A percentile compares a stretch with the other conserved stretches of the same genome.
phyloP scores from a whole-genome alignment of 139 green algal genomes.

The Volvox reticuliferus region DNA sequence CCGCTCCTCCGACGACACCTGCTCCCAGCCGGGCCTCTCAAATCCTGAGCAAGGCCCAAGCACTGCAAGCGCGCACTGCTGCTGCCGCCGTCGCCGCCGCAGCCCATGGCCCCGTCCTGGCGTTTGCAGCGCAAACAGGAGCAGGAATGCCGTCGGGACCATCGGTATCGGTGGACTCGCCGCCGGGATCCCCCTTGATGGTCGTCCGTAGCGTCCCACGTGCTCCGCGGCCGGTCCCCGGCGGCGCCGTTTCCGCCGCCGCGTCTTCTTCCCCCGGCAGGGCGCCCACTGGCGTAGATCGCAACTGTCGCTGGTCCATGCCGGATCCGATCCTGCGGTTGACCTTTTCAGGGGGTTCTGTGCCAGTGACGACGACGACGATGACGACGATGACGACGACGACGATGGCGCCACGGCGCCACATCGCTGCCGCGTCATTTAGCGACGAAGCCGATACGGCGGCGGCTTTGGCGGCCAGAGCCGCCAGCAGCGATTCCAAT shows the following conservation, averaged over 20 bases:
- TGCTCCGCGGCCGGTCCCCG: background rate
- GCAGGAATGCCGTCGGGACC: background rate
- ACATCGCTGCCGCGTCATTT: too few species aligned
- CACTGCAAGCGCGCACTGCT: background rate
- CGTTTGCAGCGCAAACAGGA: background rate
- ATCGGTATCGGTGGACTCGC: background rate
- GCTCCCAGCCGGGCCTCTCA: background rate
- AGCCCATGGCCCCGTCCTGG: too few species aligned
- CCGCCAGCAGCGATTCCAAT: too few species aligned
- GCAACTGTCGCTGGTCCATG: background rate
- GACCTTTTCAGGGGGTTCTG: too few species aligned
- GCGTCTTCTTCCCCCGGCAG: background rate
- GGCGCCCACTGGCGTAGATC: background rate
- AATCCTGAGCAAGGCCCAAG: slow-evolving; percentile 1
- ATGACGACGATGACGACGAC: too few species aligned
- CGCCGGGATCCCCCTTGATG: background rate
- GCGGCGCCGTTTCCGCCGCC: background rate
- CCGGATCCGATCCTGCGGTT: background rate
- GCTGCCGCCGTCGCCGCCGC: background rate
- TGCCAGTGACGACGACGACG: too few species aligned
- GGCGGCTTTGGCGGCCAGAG: too few species aligned
- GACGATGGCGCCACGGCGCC: too few species aligned
- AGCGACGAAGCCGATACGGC: too few species aligned
- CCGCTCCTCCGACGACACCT: background rate
- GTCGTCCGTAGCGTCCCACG: background rate